phyloP scores from a whole-genome alignment of 192 early-diverging fungal genomes.

The Coemansia sp. region DNA sequence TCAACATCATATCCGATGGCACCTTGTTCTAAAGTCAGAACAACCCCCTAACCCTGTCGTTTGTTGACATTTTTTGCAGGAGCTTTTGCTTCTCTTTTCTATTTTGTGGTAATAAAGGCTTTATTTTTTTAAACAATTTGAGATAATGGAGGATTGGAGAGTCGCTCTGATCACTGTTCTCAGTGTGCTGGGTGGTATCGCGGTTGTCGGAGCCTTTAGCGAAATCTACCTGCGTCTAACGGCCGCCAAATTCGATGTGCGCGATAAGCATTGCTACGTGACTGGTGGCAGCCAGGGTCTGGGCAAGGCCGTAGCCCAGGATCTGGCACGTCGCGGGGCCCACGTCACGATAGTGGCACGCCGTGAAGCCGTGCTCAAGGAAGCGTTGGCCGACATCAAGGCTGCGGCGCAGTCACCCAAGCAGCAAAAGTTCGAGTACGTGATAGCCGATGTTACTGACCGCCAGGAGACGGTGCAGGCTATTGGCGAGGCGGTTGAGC shows the following conservation, averaged over 20 bases:
- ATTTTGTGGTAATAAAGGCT: background rate
- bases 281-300: slow-evolving; percentile 76
- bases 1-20: slow-evolving; percentile 82
- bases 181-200: slow-evolving; percentile 26
- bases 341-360: slow-evolving; percentile 68
- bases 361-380: slow-evolving; percentile 39
- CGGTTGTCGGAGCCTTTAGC: slow-evolving; percentile 1
- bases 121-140: background rate
- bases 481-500: slow-evolving; percentile 55
- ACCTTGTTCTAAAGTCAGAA: slow-evolving; percentile 81
- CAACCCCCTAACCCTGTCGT: background rate
- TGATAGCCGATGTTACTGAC: slow-evolving; percentile 64
- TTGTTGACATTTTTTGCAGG: background rate
- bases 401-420: slow-evolving; percentile 29
- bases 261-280: slow-evolving; percentile 65
- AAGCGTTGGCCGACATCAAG: slow-evolving; percentile 60
- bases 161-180: slow-evolving; percentile 22
- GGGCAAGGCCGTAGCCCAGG: slow-evolving; percentile 61
- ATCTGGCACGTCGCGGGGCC: slow-evolving; percentile 65
- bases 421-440: slow-evolving; percentile 45
- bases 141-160: slow-evolving; percentile 41
- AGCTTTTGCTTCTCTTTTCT: background rate
- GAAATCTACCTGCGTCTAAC: slow-evolving; percentile 16
- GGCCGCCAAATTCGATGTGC: slow-evolving; percentile 36
- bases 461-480: slow-evolving; percentile 55